phyloP scores from a whole-genome alignment of 495 filamentous ascomycete genomes.

The Geoglossum glabrum region DNA sequence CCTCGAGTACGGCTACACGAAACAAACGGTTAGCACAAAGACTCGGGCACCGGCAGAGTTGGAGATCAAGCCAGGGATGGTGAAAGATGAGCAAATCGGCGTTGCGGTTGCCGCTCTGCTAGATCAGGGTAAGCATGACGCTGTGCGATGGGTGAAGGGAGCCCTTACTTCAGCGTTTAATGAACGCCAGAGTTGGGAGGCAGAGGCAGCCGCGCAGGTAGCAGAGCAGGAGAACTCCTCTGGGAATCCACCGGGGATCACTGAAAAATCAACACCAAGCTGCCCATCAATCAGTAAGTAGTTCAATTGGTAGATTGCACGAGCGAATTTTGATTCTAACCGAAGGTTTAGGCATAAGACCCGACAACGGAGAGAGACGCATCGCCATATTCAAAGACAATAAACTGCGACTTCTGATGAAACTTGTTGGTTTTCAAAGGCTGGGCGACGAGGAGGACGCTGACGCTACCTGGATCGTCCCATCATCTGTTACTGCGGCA shows the following conservation, averaged over 20 bases:
- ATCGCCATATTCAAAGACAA: slow-evolving; percentile 71
- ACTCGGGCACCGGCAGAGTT: slow-evolving; percentile 52
- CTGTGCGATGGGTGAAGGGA: slow-evolving; percentile 64
- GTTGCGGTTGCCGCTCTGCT: slow-evolving; percentile 61
- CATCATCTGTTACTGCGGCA: slow-evolving; percentile 38
- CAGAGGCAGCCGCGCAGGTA: slow-evolving; percentile 31
- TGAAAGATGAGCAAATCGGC: slow-evolving; percentile 46
- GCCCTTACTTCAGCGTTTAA: slow-evolving; percentile 42
- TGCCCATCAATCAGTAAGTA: slow-evolving; percentile 1
- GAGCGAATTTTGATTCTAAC: slow-evolving; percentile 13
- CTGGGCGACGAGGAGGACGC: slow-evolving; percentile 48
- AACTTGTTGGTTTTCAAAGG: slow-evolving; percentile 47
- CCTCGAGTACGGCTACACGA: slow-evolving; percentile 78
- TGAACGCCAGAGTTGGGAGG: slow-evolving; percentile 68
- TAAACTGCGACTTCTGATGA: slow-evolving; percentile 77
- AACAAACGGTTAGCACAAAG: slow-evolving; percentile 40
- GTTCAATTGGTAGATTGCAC: not conserved
- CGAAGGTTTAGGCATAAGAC: slow-evolving; percentile 32
- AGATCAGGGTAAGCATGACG: slow-evolving; percentile 51
- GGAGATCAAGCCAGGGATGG: slow-evolving; percentile 51
- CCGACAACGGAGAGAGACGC: slow-evolving; percentile 45
- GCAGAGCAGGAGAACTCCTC: slow-evolving; percentile 16
- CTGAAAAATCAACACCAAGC: slow-evolving; percentile 10
- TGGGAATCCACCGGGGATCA: not conserved
- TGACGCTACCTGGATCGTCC: slow-evolving; percentile 63